Percentiles rank a stretch among this genome's conserved stretches.
phyloP scores from a whole-genome alignment of 768 basidiomycete genomes.

The Termitomyces titanicus region DNA sequence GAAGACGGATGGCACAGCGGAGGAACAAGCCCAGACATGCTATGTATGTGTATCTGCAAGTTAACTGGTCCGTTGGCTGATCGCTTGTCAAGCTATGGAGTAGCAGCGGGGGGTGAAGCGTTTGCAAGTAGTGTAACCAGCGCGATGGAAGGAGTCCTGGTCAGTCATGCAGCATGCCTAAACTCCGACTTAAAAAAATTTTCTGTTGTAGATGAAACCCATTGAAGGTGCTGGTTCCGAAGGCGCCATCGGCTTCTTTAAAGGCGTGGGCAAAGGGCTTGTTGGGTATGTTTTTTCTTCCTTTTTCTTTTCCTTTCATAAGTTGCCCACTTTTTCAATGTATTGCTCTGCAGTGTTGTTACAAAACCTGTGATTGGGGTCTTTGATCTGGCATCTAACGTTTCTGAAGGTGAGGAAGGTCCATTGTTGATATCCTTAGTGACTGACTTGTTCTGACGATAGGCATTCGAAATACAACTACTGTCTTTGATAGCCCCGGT shows the following conservation, averaged over 20 bases:
- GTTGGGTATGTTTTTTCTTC: conserved; percentile 60
- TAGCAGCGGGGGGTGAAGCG: conserved; percentile 91
- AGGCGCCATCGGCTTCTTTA: conserved; percentile 96
- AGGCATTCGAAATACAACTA: conserved; percentile 98
- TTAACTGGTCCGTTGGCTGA: not conserved
- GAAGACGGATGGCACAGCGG: conserved; percentile 81
- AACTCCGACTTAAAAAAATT: not conserved
- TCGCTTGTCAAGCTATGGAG: conserved; percentile 69
- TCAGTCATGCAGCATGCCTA: conserved; percentile 25
- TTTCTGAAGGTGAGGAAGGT: conserved; percentile 70
- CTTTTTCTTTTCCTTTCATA: not conserved
- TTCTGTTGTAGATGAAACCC: conserved; percentile 73
- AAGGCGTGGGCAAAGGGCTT: conserved; percentile 93
- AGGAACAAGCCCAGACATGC: conserved; percentile 96
- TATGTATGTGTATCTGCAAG: conserved; percentile 51
- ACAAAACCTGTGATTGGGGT: conserved; percentile 97
- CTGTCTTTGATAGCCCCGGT: conserved; percentile 91
- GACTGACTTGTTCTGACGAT: not conserved
- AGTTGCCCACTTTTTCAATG: not conserved
- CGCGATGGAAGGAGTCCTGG: conserved; percentile 93
- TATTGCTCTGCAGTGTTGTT: conserved; percentile 54
- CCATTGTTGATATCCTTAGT: not conserved
- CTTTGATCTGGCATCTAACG: conserved; percentile 92
- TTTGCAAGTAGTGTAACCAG: conserved; percentile 92
- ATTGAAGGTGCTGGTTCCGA: conserved; percentile 94